A percentile compares a stretch with the other conserved stretches of the same genome.
These are phyloP conservation scores for Candida maesae DNA, from an alignment of 805 yeast species.

Conservation along the genomic window DNA sequence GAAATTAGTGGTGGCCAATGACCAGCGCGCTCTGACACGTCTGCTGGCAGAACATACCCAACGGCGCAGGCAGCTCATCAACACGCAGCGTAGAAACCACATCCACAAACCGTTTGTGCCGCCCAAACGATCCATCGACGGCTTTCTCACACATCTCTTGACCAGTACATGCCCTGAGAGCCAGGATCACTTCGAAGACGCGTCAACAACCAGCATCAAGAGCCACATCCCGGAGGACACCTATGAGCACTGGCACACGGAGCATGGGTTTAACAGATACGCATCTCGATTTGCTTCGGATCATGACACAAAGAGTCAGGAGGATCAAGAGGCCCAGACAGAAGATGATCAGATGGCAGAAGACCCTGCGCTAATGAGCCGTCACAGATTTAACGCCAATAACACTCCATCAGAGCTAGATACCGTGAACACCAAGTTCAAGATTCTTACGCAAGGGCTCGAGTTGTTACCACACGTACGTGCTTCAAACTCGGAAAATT, in stretches of 20 bases:
- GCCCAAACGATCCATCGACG: background rate
- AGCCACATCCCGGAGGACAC: constrained; percentile 18
- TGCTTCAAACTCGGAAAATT: background rate
- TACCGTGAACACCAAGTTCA: background rate
- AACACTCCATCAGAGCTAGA: background rate
- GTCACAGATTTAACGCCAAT: background rate
- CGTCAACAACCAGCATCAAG: background rate
- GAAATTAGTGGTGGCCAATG: no score
- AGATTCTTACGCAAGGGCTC: background rate
- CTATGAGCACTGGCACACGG: constrained; percentile 24
- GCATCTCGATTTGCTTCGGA: constrained; percentile 3
- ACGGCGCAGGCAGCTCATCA: background rate
- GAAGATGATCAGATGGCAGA: background rate
- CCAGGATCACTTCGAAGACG: background rate
- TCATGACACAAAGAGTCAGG: background rate
- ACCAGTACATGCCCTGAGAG: background rate
- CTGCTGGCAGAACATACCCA: background rate
- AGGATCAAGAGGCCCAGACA: background rate
- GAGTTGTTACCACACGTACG: background rate
- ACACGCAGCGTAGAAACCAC: background rate
- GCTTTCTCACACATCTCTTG: background rate
- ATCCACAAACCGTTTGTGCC: background rate
- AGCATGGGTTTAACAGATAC: constrained; percentile 11
- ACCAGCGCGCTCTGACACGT: background rate
- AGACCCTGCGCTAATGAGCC: background rate